A percentile compares a stretch with the other conserved stretches of the same genome.
Evolutionary conservation across 148 eudicot species (phyloP).

Genomic region (Spergularia marina): DNA sequence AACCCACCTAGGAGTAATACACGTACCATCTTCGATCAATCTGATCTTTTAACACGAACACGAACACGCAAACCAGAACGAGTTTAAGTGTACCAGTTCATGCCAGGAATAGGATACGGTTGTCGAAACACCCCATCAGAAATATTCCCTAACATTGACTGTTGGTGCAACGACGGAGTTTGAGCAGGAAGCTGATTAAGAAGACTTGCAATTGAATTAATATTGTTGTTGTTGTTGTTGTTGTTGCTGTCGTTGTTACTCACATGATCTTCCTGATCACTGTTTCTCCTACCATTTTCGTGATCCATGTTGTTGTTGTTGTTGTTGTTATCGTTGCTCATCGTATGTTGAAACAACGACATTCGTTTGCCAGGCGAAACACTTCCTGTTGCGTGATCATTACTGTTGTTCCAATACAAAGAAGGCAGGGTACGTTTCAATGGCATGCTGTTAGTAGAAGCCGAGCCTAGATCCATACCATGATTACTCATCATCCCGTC

Average conservation of each 20-base stretch:
- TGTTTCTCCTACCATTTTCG: constrained; percentile 6
- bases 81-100: constrained; percentile 51
- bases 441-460: constrained; percentile 21
- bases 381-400: constrained; percentile 6
- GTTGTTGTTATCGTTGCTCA: constrained; percentile 14
- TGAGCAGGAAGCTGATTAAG: constrained; percentile 41
- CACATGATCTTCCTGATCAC: constrained; percentile 12
- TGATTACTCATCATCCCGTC: constrained; percentile 34
- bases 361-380: constrained; percentile 8
- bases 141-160: constrained; percentile 30
- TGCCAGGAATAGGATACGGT: constrained; percentile 34
- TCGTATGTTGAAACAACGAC: constrained; percentile 15
- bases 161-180: constrained; percentile 32
- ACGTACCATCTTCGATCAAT: background rate
- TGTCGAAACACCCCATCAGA: constrained; percentile 43
- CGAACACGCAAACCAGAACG: background rate
- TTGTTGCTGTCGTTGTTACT: constrained; percentile 9
- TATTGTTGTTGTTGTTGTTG: constrained; percentile 9
- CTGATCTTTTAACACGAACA: background rate
- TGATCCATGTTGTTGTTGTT: background rate
- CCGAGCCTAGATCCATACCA: constrained; percentile 15
- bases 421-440: constrained; percentile 35
- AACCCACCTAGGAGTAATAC: constrained; percentile 1
- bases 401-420: constrained; percentile 33
- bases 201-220: constrained; percentile 33